These are phyloP conservation scores for Camellia japonica DNA, from an alignment of 148 eudicot species.

Conservation along the genomic window DNA sequence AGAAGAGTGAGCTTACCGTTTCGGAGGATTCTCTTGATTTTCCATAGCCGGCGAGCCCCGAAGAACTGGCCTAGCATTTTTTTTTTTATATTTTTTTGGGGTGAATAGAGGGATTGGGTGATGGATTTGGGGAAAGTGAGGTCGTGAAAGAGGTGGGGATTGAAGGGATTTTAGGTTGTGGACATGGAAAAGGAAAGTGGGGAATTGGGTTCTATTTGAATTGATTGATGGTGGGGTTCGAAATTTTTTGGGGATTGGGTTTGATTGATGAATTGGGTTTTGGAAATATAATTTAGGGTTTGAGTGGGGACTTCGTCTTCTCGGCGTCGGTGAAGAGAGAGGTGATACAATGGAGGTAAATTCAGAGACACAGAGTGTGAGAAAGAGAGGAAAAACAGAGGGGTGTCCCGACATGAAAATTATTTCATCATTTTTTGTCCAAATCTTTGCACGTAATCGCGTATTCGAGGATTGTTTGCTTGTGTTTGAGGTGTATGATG, in stretches of 20 bases:
- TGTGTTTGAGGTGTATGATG: too few species aligned
- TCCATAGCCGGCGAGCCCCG: constrained; percentile 42
- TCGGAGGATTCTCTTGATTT: constrained; percentile 40
- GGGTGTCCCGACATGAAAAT: not conserved
- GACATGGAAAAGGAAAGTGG: not conserved
- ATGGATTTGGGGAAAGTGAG: not conserved
- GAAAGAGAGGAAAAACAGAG: not conserved
- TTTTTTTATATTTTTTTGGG: not conserved
- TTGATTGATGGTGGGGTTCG: not conserved
- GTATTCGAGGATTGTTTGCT: too few species aligned
- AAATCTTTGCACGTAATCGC: not conserved
- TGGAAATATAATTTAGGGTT: not conserved
- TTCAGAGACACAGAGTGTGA: not conserved
- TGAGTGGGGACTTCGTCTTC: not conserved
- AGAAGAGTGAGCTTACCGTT: constrained; percentile 56
- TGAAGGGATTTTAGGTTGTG: not conserved
- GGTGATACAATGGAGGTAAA: not conserved
- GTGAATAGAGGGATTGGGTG: not conserved
- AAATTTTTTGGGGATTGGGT: not conserved
- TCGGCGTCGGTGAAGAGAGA: not conserved
- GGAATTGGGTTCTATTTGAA: not conserved
- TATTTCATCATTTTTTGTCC: not conserved
- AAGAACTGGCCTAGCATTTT: constrained; percentile 36
- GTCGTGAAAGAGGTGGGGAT: not conserved
- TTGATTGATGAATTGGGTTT: not conserved